Conservation (phyloP, 2,329 filamentous ascomycete genomes). For the Calycina herbarum region DNA sequence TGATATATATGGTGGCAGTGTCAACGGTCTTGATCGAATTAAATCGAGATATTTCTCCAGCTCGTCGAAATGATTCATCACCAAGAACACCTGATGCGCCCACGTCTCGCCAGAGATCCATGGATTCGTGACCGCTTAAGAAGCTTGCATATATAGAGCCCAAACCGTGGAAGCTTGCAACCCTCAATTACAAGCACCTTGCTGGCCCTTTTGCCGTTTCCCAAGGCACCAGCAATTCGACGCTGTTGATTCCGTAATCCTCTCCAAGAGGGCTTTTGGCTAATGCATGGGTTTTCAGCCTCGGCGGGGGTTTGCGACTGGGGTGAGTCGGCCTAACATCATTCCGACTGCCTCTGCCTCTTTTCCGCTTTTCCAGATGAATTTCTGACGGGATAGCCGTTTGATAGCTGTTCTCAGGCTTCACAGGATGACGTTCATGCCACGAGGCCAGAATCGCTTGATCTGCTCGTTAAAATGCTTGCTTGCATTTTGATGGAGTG, state of each 20-base stretch:
- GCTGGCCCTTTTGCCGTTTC: not conserved
- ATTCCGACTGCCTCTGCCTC: constrained; percentile 17
- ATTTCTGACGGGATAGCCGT: not conserved
- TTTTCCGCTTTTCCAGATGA: no score
- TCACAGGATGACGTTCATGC: constrained; percentile 19
- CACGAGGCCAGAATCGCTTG: constrained; percentile 17
- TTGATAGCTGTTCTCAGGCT: constrained; percentile 7
- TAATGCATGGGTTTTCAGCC: not conserved
- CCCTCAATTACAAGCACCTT: not conserved
- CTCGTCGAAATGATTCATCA: constrained; percentile 1
- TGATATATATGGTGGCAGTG: not conserved
- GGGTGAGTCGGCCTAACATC: constrained; percentile 23
- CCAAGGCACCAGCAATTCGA: constrained; percentile 22
- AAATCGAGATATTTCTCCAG: not conserved
- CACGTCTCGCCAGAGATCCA: not conserved
- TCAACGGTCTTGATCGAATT: not conserved
- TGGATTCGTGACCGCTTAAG: not conserved
- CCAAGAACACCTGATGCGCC: not conserved
- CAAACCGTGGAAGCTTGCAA: not conserved
- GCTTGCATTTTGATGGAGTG: not conserved
- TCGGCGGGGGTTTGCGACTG: not conserved
- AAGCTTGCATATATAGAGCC: not conserved
- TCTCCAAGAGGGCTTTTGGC: not conserved
- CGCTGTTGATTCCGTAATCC: constrained; percentile 22
- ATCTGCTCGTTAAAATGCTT: not conserved